These are phyloP conservation scores for Withania somnifera DNA, from an alignment of 305 asterid genomes.

Conservation along the genomic window DNA sequence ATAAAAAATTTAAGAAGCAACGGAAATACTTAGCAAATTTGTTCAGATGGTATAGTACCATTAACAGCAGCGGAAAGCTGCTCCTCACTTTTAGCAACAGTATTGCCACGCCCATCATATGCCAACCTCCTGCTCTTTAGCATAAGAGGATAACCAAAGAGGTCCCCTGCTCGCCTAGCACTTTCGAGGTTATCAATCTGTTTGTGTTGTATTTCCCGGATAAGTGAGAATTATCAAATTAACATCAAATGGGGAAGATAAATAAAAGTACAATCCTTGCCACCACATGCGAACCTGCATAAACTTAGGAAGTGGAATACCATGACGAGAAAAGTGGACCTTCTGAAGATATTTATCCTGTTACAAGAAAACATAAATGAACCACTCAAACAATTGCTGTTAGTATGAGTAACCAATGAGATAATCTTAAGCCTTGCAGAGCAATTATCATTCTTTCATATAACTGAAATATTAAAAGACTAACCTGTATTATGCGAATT, in stretches of 20 bases:
- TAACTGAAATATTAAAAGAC: neutral
- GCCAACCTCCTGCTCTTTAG: constrained; percentile 88
- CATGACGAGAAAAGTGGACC: constrained; percentile 68
- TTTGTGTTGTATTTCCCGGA: constrained; percentile 8
- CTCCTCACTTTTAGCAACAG: constrained; percentile 68
- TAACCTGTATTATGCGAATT: constrained; percentile 78
- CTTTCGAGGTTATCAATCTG: constrained; percentile 76
- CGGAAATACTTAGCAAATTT: neutral
- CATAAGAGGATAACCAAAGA: constrained; percentile 90
- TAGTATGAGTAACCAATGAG: neutral
- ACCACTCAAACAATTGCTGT: neutral
- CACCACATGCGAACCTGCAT: constrained; percentile 43
- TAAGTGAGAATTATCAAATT: neutral
- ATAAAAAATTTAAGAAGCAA: neutral
- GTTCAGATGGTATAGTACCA: constrained; percentile 28
- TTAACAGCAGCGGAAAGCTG: constrained; percentile 57
- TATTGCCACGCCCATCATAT: constrained; percentile 99
- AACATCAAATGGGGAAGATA: neutral
- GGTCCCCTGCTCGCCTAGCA: constrained; percentile 61
- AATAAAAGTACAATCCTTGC: neutral
- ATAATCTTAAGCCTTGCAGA: too few species aligned
- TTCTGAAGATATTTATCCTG: constrained; percentile 97
- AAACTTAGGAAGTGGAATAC: constrained; percentile 75
- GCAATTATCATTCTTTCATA: neutral
- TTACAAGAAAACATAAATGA: neutral